Base-by-base conservation (phyloP, 202 grass and related monocot genomes). In the Setaria viridis region DNA sequence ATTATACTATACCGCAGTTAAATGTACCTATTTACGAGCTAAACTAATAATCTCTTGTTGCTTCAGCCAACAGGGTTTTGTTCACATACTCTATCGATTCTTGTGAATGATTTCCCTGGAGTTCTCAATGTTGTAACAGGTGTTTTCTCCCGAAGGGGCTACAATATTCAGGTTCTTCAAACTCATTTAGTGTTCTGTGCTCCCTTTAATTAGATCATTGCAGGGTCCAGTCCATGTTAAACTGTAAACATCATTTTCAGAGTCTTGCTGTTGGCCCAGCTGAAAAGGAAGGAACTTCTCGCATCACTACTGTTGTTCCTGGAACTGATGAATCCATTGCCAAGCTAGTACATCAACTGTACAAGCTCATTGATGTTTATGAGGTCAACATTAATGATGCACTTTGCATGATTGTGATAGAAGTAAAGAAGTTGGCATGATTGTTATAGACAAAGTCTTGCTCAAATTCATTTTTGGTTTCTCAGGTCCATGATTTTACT, bases 201-300 rank as follows among this genome's bases (percentile, higher is more conserved):
- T 85, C 5, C 9, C 16, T 60, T 60, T 49, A 7, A 54, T 70
- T 81, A 29, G 21, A 55, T 74, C 9, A 69, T 9, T 83, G 46
- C 13, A 79, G 67, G 11, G 73, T 82, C 39, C 58, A 74, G 32
- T 51, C 25, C 15, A 65, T 81, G 20, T 48, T 77, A 81, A 91
- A 65, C 15, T 17, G 16, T 77, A 39, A 77, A 58, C 30, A 53
- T 87, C 29, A 48, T 29, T 85, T 59, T 74, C 9, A 95, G 93
- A 95, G 93, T 88, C 93, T 95, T 81, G 93, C 93, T 81, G 93
- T 95, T 83, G 93, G 93, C 20, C 82, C 88, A 86, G 88, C 90
- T 65, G 93, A 90, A 86, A 88, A 92, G 62, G 51, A 88, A 81
- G 79, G 76, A 32, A 90, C 42, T 71, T 95, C 93, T 78, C 93